Percentiles rank a stretch among this genome's conserved stretches.
phyloP scores from a whole-genome alignment of 2,329 filamentous ascomycete species.

The Hypoxylon sp. region DNA sequence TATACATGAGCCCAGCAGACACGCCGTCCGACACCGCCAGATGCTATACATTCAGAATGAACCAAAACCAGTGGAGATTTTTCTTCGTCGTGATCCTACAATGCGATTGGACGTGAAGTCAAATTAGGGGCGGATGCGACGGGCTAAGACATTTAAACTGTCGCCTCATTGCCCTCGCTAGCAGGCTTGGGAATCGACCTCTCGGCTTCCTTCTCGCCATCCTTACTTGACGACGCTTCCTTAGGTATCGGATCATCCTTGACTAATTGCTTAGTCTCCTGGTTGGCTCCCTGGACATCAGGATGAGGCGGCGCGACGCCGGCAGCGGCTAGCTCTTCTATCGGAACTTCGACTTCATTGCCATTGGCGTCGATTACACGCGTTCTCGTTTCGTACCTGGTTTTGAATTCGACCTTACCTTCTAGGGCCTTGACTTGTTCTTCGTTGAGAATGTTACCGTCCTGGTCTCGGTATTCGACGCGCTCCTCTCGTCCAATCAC shows the following conservation, averaged over 20 bases:
- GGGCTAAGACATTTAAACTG: slow-evolving; percentile 44
- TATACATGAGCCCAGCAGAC: slow-evolving; percentile 46
- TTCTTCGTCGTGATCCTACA: slow-evolving; percentile 21
- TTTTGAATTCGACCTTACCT: slow-evolving; percentile 96
- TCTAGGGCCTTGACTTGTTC: slow-evolving; percentile 87
- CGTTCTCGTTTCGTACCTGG: slow-evolving; percentile 94
- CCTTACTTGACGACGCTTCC: slow-evolving; percentile 65
- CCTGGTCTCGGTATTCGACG: slow-evolving; percentile 93
- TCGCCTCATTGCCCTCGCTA: slow-evolving; percentile 74
- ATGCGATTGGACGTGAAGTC: slow-evolving; percentile 13
- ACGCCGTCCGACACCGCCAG: slow-evolving; percentile 31
- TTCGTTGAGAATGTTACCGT: slow-evolving; percentile 88
- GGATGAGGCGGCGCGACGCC: slow-evolving; percentile 71
- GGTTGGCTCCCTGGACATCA: slow-evolving; percentile 72
- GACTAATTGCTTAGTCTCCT: slow-evolving; percentile 66
- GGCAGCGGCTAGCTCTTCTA: slow-evolving; percentile 58
- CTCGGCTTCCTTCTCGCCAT: slow-evolving; percentile 72
- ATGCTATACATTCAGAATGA: slow-evolving; percentile 34
- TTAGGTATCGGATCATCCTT: slow-evolving; percentile 58
- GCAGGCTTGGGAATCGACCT: slow-evolving; percentile 72
- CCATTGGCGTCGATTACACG: slow-evolving; percentile 84
- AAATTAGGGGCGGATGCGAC: slow-evolving; percentile 17
- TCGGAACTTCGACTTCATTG: slow-evolving; percentile 75
- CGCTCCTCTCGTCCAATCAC: slow-evolving; percentile 78
- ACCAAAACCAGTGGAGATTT: slow-evolving; percentile 38